Evolutionary conservation across 352 stramenopile species (phyloP), one percentile per base, ranked within the genome.

Genomic region (Blastocystis sp.): DNA sequence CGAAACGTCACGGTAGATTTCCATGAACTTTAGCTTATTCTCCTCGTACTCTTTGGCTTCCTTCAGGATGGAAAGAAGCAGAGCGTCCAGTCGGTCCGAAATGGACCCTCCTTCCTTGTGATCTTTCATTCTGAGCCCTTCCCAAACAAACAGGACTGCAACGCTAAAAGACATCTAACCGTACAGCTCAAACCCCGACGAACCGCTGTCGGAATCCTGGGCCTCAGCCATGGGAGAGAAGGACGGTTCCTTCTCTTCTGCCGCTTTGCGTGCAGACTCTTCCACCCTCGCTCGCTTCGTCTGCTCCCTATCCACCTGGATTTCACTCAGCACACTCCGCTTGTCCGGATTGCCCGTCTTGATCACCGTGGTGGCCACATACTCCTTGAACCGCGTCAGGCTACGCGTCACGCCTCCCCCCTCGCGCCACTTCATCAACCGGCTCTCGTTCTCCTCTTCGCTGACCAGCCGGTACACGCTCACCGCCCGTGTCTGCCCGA

Each of bases 401-500:
- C 74, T 67, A 74, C 21, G 0, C 17, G 17, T 28, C 34, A 52
- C 34, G 4, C 41, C 34, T 7, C 9, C 1, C 21, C n/a, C 28
- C 40, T n/a, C 9, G 19, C 11, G 3, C 4, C 41, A 74, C 64
- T 74, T 74, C 74, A 84, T 84, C 5, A 84, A 1, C 10, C 74
- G 53, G 21, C 19, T 43, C 56, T 84, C 74, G 45, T 84, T 84
- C n/a, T 52, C 19, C 41, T 84, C 74, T 2, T 84, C 41, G 40
- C 74, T 84, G 19, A 84, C 52, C 3, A 96, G 96, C 61, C 94
- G 92, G 89, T 95, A 94, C 28, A 97, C 94, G 10, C 92, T 77
- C 56, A 97, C 94, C 56, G 92, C 90, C 48, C 92, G 91, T 0
- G 89, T 91, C 90, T 97, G 93, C 1, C 94, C 94, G 9, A 97